Base-by-base conservation (phyloP, 2,329 filamentous ascomycete genomes). In the Neofusicoccum umdonicola region DNA sequence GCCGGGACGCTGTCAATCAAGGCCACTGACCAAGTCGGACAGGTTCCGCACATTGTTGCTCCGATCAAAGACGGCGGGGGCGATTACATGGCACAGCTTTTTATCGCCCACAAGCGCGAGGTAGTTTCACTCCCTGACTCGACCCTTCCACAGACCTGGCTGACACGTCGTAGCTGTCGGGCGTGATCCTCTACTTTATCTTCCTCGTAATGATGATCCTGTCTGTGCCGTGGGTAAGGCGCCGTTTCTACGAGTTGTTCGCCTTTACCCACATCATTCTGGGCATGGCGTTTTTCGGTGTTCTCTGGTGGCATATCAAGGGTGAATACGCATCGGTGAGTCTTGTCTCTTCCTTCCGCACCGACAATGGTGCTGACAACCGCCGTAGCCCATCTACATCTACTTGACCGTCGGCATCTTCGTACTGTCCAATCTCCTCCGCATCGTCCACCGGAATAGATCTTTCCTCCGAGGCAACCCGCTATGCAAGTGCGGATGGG, bases 291-390 rank as follows among this genome's bases (percentile, higher is more conserved):
- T 74, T 70, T 44, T 57, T 74, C 54, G 69, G 64, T 4, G 44
- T 73, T 5, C 63, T 73, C 22, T 71, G 68, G 48, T 74, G 72
- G 72, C 72, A 74, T 63, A 67, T 68, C 58, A 66, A 61, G 11
- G 64, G 70, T 19, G 68, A 71, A 51, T 68, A 68, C 51, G 66
- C 73, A 19, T 64, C 67, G 31, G 56, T 60, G 6, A 9, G 56
- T 34, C 27, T 31, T 31, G 4, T 31, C 6, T 11, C 35, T 12
- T 12, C 22, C 37, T 42, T 4, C 19, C 6, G 6, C 27, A 2
- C 27, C 4, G 27, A 7, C 4, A 7, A 31, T 31, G 6, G 6
- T 31, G 27, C 6, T 31, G 27, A 31, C 27, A 7, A 31, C 27
- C 27, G 1, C 27, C n/a, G 64, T 22, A 57, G 52, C 72, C 71